phyloP scores from a whole-genome alignment of 78 protist genomes.

The Dictyostelium intermedium region DNA sequence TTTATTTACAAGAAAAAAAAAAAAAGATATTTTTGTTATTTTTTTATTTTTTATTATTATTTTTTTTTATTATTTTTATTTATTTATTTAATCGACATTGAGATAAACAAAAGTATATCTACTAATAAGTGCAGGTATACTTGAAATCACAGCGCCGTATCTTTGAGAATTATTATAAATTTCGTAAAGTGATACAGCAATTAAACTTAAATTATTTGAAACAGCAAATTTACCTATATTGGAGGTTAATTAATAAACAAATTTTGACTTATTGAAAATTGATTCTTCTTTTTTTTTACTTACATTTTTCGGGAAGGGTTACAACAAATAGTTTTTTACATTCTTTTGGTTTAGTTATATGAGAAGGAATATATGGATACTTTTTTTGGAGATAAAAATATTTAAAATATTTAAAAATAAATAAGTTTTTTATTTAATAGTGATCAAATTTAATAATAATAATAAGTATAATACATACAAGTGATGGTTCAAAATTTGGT shows the following conservation, averaged over 20 bases:
- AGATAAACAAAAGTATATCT: constrained; percentile 62
- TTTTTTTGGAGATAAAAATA: background rate
- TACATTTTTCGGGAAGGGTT: constrained; percentile 85
- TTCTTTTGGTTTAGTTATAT: constrained; percentile 90
- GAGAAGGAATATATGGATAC: constrained; percentile 92
- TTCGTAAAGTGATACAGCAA: constrained; percentile 89
- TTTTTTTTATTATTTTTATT: too few relatives aligned
- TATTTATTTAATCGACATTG: constrained; percentile 28
- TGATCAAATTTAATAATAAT: background rate
- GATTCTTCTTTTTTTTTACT: background rate
- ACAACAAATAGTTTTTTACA: constrained; percentile 84
- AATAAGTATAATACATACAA: constrained; percentile 30
- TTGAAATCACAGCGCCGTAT: constrained; percentile 76
- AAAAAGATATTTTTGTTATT: background rate
- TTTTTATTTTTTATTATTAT: background rate
- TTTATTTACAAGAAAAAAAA: too few relatives aligned
- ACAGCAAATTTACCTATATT: constrained; percentile 87
- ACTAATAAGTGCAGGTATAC: constrained; percentile 75
- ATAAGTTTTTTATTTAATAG: too few relatives aligned
- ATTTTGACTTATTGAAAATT: background rate
- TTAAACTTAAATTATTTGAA: constrained; percentile 81
- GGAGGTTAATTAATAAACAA: background rate
- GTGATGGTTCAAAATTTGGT: constrained; percentile 82
- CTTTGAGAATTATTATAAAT: constrained; percentile 81
- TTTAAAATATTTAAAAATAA: background rate